A percentile compares a stretch with the other conserved stretches of the same genome.
Evolutionary conservation across 371 early-diverging fungal genomes (phyloP).

Genomic region (Rhizopus arrhizus): DNA sequence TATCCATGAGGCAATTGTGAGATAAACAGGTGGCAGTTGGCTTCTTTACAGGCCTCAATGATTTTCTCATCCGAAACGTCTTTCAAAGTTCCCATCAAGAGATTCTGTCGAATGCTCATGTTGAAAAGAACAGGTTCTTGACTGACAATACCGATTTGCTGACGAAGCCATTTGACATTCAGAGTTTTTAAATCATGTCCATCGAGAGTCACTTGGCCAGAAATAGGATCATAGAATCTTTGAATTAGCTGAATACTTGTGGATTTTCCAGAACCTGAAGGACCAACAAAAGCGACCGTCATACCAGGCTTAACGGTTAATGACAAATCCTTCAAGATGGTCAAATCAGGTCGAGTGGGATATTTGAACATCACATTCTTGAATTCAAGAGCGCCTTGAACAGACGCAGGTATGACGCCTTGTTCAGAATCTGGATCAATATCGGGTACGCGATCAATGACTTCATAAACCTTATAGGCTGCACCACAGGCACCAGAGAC

Average conservation of each 20-base stretch:
- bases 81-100: conserved; percentile 56
- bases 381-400: conserved; percentile 60
- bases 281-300: conserved; percentile 69
- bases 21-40: conserved; percentile 75
- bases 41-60: conserved; percentile 61
- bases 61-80: conserved; percentile 59
- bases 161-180: conserved; percentile 59
- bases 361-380: conserved; percentile 67
- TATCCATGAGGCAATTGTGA: conserved; percentile 68
- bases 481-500: conserved; percentile 68
- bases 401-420: conserved; percentile 36
- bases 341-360: conserved; percentile 61
- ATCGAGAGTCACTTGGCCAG: conserved; percentile 61
- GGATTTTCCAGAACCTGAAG: conserved; percentile 72
- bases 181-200: conserved; percentile 50
- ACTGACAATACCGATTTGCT: conserved; percentile 66
- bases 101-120: conserved; percentile 72
- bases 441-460: conserved; percentile 72
- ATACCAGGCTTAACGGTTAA: conserved; percentile 63
- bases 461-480: conserved; percentile 68
- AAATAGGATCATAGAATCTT: conserved; percentile 65
- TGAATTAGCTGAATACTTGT: conserved; percentile 66
- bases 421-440: conserved; percentile 59
- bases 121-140: conserved; percentile 80
- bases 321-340: conserved; percentile 56